These are phyloP conservation scores for Trichoderma sp. DNA, from an alignment of 2,329 filamentous ascomycete genomes.

Conservation along the genomic window DNA sequence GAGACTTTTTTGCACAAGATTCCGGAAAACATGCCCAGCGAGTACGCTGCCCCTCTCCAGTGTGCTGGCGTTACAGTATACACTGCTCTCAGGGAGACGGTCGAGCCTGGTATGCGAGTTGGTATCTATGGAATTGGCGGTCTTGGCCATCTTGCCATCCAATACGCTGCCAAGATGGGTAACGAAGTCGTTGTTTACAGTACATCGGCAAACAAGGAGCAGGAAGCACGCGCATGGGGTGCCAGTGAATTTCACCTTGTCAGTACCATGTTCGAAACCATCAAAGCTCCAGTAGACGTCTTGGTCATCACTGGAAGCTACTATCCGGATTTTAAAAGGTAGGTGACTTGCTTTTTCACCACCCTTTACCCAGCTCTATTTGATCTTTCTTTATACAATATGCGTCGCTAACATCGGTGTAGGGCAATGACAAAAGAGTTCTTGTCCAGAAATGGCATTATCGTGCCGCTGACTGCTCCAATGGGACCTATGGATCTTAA, in stretches of 20 bases:
- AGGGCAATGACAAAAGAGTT: not conserved
- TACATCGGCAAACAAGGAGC: not conserved
- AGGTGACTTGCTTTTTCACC: not conserved
- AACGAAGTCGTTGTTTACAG: not conserved
- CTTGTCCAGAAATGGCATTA: not conserved
- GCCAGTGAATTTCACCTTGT: not conserved
- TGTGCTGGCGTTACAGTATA: conserved; percentile 73
- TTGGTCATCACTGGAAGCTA: not conserved
- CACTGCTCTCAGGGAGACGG: conserved; percentile 51
- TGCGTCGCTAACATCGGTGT: not conserved
- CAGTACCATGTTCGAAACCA: not conserved
- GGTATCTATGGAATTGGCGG: not conserved
- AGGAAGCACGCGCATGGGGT: not conserved
- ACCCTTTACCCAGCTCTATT: not conserved
- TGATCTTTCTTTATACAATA: not conserved
- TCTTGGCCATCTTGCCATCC: not conserved
- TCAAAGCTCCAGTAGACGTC: not conserved
- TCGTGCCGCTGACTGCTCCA: not conserved
- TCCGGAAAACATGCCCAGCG: conserved; percentile 45
- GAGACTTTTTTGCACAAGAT: conserved; percentile 40
- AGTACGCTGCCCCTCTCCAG: conserved; percentile 62
- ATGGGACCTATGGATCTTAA: not conserved
- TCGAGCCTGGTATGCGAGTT: not conserved
- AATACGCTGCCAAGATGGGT: not conserved
- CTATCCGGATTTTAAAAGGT: not conserved